These are phyloP conservation scores for Hortiboletus flavorubellus DNA, from an alignment of 768 basidiomycete genomes.

Conservation along the genomic window DNA sequence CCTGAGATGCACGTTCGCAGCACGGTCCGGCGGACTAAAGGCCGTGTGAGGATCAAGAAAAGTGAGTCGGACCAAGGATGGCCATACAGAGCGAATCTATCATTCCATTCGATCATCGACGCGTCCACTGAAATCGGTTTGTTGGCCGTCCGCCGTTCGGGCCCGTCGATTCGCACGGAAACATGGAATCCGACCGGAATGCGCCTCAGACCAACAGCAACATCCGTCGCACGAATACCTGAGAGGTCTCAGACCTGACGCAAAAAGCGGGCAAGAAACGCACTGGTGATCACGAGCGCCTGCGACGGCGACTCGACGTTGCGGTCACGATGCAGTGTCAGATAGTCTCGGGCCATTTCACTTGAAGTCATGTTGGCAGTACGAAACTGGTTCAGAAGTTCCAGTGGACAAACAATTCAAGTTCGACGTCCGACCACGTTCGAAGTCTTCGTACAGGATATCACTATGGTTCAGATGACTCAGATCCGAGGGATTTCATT, in stretches of 20 bases:
- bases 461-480: no score
- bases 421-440: no score
- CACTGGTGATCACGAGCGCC: background rate
- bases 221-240: background rate
- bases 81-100: background rate
- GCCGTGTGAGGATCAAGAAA: background rate
- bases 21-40: background rate
- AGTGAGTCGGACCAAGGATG: background rate
- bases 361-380: background rate
- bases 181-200: background rate
- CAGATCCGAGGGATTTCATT: no score
- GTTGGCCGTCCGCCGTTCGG: background rate
- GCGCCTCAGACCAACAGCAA: background rate
- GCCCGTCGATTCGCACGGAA: background rate
- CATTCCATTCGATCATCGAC: background rate
- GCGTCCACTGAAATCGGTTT: background rate
- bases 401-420: no score
- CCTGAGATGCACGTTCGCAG: background rate
- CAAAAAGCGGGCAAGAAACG: background rate
- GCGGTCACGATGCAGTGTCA: background rate
- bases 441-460: no score
- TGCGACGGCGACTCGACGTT: background rate
- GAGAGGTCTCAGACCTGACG: background rate
- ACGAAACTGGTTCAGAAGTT: no score
- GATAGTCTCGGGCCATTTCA: background rate